Conservation (phyloP, 257 asterid species). For the Ehretia macrophylla region DNA sequence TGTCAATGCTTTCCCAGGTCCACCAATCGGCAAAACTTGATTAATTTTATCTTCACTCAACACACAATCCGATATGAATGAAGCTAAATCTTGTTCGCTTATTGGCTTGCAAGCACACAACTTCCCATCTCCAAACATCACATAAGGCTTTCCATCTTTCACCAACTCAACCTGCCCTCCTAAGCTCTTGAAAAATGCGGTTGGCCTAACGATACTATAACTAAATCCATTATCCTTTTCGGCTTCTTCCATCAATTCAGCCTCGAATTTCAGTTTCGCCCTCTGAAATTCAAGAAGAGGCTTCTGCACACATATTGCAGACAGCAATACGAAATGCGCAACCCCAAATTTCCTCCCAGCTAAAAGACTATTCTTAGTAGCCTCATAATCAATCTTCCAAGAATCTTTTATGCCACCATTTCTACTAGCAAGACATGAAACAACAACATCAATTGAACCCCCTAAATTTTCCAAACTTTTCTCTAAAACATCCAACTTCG, state of each 20-base stretch:
- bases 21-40: constrained; percentile 72
- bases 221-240: constrained; percentile 36
- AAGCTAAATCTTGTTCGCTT: constrained; percentile 81
- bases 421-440: constrained; percentile 94
- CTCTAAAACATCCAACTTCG: constrained; percentile 52
- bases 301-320: constrained; percentile 96
- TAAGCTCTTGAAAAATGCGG: constrained; percentile 97
- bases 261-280: constrained; percentile 85
- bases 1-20: constrained; percentile 88
- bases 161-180: constrained; percentile 93
- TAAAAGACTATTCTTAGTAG: constrained; percentile 76
- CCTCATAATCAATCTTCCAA: constrained; percentile 89
- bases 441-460: constrained; percentile 67
- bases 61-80: constrained; percentile 71
- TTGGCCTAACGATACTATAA: constrained; percentile 91
- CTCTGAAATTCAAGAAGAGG: constrained; percentile 98
- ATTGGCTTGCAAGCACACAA: constrained; percentile 95
- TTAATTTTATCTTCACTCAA: constrained; percentile 54
- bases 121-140: constrained; percentile 94
- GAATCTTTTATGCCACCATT: constrained; percentile 91
- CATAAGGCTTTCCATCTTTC: constrained; percentile 94
- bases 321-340: constrained; percentile 72
- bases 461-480: constrained; percentile 51
- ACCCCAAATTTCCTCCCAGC: constrained; percentile 84
- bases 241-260: constrained; percentile 60